phyloP scores from a whole-genome alignment of 148 eudicot genomes.

The Diospyros lotus region DNA sequence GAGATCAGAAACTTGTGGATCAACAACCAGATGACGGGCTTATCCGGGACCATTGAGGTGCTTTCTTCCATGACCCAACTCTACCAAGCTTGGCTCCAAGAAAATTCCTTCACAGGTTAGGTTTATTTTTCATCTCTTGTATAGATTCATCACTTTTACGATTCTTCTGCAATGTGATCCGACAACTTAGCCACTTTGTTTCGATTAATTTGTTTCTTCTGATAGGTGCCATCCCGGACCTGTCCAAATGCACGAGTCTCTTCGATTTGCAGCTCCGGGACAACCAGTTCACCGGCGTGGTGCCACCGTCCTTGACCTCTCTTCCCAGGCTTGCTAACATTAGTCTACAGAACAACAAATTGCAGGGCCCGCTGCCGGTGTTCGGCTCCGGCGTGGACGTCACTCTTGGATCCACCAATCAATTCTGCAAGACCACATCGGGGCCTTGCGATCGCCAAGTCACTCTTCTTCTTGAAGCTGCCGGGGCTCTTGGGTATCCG shows the following conservation, averaged over 20 bases:
- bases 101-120: conserved; percentile 44
- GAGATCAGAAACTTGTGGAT: conserved; percentile 42
- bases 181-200: too few relatives aligned
- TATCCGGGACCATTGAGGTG: conserved; percentile 39
- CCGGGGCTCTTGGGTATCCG: conserved; percentile 50
- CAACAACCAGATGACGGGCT: conserved; percentile 38
- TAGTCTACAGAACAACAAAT: conserved; percentile 49
- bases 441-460: conserved; percentile 76
- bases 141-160: too few relatives aligned
- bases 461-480: conserved; percentile 38
- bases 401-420: conserved; percentile 30
- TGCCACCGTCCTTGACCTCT: conserved; percentile 38
- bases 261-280: conserved; percentile 58
- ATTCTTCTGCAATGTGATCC: too few relatives aligned
- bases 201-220: too few relatives aligned
- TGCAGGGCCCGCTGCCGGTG: conserved; percentile 55
- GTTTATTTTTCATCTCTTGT: too few relatives aligned
- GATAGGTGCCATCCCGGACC: conserved; percentile 35
- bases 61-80: conserved; percentile 36
- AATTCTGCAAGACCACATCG: conserved; percentile 39
- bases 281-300: conserved; percentile 48
- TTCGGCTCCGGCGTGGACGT: conserved; percentile 26
- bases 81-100: conserved; percentile 49
- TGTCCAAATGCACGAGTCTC: conserved; percentile 28
- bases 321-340: conserved; percentile 41